Conservation (phyloP, 148 eudicot species). For the Agrostemma githago region DNA sequence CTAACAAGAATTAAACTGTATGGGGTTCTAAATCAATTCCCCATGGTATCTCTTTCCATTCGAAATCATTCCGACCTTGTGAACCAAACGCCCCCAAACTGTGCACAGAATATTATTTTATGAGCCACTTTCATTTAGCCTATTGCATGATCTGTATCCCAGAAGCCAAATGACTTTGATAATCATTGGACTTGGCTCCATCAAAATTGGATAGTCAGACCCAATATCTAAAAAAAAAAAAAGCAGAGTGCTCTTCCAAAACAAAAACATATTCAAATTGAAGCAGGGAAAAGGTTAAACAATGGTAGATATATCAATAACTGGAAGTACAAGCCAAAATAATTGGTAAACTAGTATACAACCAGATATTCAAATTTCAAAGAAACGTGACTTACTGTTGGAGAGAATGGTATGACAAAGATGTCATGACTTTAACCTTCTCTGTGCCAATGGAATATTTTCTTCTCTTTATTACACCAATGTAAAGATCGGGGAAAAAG, state of each 20-base stretch:
- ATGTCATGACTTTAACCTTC: conserved; percentile 47
- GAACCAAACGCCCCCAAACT: no score
- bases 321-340: background rate
- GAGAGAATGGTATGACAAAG: conserved; percentile 62
- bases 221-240: background rate
- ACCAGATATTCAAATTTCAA: background rate
- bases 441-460: conserved; percentile 54
- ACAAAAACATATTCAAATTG: background rate
- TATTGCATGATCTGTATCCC: background rate
- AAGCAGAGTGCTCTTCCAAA: background rate
- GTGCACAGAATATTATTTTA: no score
- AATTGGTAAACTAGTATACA: background rate
- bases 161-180: no score
- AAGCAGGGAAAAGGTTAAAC: background rate
- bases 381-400: conserved; percentile 43
- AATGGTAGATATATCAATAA: background rate
- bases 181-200: no score
- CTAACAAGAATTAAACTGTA: no score
- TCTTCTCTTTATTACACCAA: conserved; percentile 81
- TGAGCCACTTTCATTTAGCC: background rate
- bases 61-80: no score
- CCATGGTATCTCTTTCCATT: no score
- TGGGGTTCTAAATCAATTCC: no score
- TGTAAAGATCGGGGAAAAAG: conserved; percentile 40
- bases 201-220: background rate